phyloP scores from a whole-genome alignment of 176 grass and related monocot genomes.

The Phyllostachys edulis region DNA sequence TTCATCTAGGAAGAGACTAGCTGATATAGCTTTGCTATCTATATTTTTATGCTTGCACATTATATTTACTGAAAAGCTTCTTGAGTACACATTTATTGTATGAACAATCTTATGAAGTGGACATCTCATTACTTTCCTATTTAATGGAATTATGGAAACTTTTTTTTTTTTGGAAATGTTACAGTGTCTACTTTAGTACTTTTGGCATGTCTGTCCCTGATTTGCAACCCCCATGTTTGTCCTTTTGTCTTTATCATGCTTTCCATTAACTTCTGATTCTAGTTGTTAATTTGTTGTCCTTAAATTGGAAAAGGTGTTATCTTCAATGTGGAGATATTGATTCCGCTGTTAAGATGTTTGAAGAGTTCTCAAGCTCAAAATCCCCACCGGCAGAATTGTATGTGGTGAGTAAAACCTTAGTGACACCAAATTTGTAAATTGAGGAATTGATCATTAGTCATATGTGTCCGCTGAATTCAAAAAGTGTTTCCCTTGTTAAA shows the following conservation, averaged over 20 bases:
- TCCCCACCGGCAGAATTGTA: constrained; percentile 62
- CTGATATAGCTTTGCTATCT: constrained; percentile 7
- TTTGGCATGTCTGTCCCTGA: not conserved
- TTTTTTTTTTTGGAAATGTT: not conserved
- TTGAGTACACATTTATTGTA: constrained; percentile 26
- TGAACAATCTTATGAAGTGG: constrained; percentile 3
- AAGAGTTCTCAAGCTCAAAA: constrained; percentile 72
- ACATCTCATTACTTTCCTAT: not conserved
- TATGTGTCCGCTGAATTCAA: not conserved
- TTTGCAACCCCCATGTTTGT: not conserved
- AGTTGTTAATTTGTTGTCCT: constrained; percentile 32
- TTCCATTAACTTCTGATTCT: constrained; percentile 30
- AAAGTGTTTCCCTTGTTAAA: not conserved
- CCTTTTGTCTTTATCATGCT: constrained; percentile 11
- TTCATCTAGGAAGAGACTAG: constrained; percentile 14
- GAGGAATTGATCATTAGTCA: not conserved
- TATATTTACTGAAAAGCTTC: constrained; percentile 1
- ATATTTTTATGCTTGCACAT: constrained; percentile 1
- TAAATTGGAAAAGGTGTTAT: constrained; percentile 71
- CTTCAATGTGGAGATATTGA: constrained; percentile 83
- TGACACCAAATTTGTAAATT: not conserved
- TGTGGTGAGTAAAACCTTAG: constrained; percentile 62
- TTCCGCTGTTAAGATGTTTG: constrained; percentile 94
- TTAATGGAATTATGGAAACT: not conserved
- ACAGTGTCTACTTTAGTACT: not conserved